Percentiles rank a stretch among this genome's conserved stretches.
phyloP scores from a whole-genome alignment of 148 eudicot species.

The Fagopyrum homotropicum region DNA sequence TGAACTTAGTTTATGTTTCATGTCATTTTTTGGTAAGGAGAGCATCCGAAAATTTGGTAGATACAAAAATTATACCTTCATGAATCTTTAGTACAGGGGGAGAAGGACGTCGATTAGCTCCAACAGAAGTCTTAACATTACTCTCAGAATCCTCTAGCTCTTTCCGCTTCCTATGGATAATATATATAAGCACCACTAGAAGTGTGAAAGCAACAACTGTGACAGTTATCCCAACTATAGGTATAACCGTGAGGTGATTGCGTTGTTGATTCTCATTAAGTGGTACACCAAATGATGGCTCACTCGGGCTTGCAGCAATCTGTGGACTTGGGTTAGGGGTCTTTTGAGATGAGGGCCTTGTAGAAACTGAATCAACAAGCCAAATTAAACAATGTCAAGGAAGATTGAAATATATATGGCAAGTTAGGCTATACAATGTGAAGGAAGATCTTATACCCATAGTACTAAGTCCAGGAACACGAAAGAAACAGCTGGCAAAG shows the following conservation, averaged over 20 bases:
- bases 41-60: neutral
- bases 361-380: slow-evolving; percentile 31
- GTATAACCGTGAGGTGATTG: slow-evolving; percentile 48
- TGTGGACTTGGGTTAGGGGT: slow-evolving; percentile 57
- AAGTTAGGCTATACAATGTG: neutral
- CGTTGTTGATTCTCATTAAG: slow-evolving; percentile 32
- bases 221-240: slow-evolving; percentile 59
- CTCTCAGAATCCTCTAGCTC: slow-evolving; percentile 53
- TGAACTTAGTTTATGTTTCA: neutral
- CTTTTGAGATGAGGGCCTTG: slow-evolving; percentile 31
- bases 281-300: slow-evolving; percentile 41
- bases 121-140: slow-evolving; percentile 32
- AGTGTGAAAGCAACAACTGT: slow-evolving; percentile 49
- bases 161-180: slow-evolving; percentile 61
- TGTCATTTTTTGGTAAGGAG: neutral
- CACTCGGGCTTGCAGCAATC: slow-evolving; percentile 55
- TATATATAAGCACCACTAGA: slow-evolving; percentile 47
- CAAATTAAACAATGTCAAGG: neutral
- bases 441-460: slow-evolving; percentile 18
- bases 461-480: slow-evolving; percentile 57
- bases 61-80: slow-evolving; percentile 40
- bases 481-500: slow-evolving; percentile 82
- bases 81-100: slow-evolving; percentile 46
- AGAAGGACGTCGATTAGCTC: slow-evolving; percentile 25
- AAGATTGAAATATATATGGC: neutral